Conservation (phyloP, 164 flowering plant genomes). For the Hamamelis virginiana region DNA sequence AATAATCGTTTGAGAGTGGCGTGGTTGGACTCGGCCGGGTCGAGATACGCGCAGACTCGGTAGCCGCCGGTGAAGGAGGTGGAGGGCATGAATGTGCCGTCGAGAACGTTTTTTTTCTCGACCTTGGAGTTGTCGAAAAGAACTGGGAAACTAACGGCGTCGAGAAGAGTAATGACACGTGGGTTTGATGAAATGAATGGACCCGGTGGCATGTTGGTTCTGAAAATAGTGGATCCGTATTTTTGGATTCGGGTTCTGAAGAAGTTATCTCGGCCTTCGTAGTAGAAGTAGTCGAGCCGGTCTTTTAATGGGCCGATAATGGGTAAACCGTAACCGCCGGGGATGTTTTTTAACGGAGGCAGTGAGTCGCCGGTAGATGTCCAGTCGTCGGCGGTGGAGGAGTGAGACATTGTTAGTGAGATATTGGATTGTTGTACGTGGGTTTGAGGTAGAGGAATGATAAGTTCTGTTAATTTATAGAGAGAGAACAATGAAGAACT, state of each 20-base stretch:
- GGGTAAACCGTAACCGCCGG: constrained; percentile 39
- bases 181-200: constrained; percentile 37
- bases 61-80: constrained; percentile 37
- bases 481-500: too few relatives aligned
- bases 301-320: constrained; percentile 34
- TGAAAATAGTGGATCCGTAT: constrained; percentile 39
- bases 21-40: constrained; percentile 39
- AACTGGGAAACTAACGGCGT: constrained; percentile 34
- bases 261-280: constrained; percentile 38
- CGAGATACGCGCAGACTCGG: constrained; percentile 33
- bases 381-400: too few relatives aligned
- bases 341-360: too few relatives aligned
- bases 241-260: constrained; percentile 23
- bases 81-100: constrained; percentile 46
- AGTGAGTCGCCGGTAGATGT: too few relatives aligned
- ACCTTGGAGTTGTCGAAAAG: constrained; percentile 44
- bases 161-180: constrained; percentile 37
- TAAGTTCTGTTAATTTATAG: too few relatives aligned
- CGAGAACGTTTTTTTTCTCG: constrained; percentile 36
- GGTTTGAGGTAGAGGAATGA: too few relatives aligned
- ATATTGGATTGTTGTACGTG: too few relatives aligned
- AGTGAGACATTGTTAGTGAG: too few relatives aligned
- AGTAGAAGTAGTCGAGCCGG: constrained; percentile 44
- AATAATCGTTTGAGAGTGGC: constrained; percentile 19
- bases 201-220: constrained; percentile 48